Evolutionary conservation across 2,329 filamentous ascomycete species (phyloP), one percentile per base, ranked within the genome.

Genomic region (Aspergillus tamarii): DNA sequence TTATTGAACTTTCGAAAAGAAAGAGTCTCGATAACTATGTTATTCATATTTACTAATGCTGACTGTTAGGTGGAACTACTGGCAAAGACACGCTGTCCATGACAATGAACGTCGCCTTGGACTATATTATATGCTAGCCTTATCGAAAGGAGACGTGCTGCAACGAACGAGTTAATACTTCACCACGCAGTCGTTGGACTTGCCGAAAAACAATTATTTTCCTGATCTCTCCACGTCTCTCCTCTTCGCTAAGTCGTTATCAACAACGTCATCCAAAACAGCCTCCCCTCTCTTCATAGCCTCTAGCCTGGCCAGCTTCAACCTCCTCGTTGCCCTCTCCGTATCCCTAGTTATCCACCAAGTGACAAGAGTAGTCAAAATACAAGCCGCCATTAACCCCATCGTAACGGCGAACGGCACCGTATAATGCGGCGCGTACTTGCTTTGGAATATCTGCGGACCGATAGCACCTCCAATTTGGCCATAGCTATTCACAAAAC

Each of bases 401-500:
- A 83, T 83, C 1, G 82, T 80, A 1, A 78, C 73, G 0, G 75
- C 78, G 64, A 84, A 84, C 0, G 78, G 77, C 3, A 77, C 70
- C 32, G 74, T 77, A 66, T 84, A 84, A n/a, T 76, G 75, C 1
- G 81, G 82, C 9, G 81, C 81, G 59, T 81, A 84, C 43, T 74
- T 74, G 36, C 74, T 77, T 45, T 75, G 72, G 66, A 84, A 84
- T 26, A 84, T 77, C 67, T 84, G 82, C 11, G 82, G 79, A 0
- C 81, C 82, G 12, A 84, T 76, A 1, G 81, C 81, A 19, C 81
- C 82, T 4, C 82, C 83, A 21, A 84, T 82, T 64, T 84, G 82
- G 0, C 82, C 82, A 66, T 84, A 83, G 61, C 78, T 82, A 65
- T 84, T 84, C 57, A 83, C 81, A 59, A 84, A 85, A 0, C 79